Evolutionary conservation across 192 early-diverging fungal species (phyloP).

Genomic region (Coemansia reversa): DNA sequence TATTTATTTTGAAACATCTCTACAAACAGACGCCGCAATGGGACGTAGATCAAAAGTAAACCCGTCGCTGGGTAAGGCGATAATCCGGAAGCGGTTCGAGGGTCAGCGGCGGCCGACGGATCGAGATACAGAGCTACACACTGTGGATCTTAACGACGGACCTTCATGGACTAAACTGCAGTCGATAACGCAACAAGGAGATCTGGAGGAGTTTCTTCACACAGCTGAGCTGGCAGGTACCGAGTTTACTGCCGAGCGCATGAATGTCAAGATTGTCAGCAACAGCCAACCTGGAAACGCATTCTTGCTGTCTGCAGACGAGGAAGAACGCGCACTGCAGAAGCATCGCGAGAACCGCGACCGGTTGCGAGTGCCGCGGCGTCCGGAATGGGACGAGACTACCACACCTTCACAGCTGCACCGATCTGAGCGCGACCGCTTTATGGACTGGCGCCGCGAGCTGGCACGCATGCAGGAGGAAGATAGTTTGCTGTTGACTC

Average conservation of each 20-base stretch:
- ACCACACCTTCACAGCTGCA: slow-evolving; percentile 84
- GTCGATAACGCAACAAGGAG: slow-evolving; percentile 95
- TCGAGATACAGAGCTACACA: slow-evolving; percentile 63
- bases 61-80: slow-evolving; percentile 47
- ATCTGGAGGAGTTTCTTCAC: slow-evolving; percentile 93
- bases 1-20: slow-evolving; percentile 5
- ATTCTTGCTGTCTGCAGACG: slow-evolving; percentile 74
- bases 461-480: slow-evolving; percentile 88
- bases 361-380: slow-evolving; percentile 79
- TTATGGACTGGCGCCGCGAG: slow-evolving; percentile 89
- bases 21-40: slow-evolving; percentile 7
- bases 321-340: slow-evolving; percentile 74
- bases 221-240: slow-evolving; percentile 95
- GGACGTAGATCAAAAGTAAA: slow-evolving; percentile 36
- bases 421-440: slow-evolving; percentile 76
- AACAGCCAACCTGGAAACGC: slow-evolving; percentile 69
- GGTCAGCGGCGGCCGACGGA: slow-evolving; percentile 55
- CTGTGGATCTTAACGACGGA: slow-evolving; percentile 81
- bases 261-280: slow-evolving; percentile 81
- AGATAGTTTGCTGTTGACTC: slow-evolving; percentile 90
- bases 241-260: slow-evolving; percentile 76
- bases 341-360: slow-evolving; percentile 76
- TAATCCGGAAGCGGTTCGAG: slow-evolving; percentile 52
- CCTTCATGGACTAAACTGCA: slow-evolving; percentile 84
- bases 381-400: slow-evolving; percentile 82